Percentiles rank a stretch among this genome's conserved stretches.
Evolutionary conservation across 768 basidiomycete genomes (phyloP).

Genomic region (Pisolithus orientalis): DNA sequence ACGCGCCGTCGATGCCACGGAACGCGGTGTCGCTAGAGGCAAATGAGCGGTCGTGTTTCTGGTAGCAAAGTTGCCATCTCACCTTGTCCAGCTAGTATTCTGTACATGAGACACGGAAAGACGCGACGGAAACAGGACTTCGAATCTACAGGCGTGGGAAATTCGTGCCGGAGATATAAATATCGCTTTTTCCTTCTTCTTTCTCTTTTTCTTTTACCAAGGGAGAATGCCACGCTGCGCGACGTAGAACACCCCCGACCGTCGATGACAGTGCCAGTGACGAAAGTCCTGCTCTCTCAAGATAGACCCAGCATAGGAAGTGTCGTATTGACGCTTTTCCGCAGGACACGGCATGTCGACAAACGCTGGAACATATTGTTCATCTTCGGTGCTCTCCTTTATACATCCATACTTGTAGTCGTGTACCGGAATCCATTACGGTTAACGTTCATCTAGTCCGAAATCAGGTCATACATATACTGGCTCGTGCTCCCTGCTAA

Average conservation of each 20-base stretch:
- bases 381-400: no score
- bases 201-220: slow-evolving; percentile 19
- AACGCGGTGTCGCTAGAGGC: slow-evolving; percentile 27
- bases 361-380: slow-evolving; percentile 43
- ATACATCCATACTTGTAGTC: no score
- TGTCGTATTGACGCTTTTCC: slow-evolving; percentile 46
- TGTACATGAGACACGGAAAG: slow-evolving; percentile 20
- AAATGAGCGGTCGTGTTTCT: neutral
- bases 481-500: neutral
- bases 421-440: no score
- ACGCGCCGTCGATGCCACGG: slow-evolving; percentile 36
- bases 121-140: neutral
- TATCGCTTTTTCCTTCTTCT: neutral
- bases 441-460: no score
- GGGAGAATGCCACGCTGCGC: slow-evolving; percentile 63
- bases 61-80: neutral
- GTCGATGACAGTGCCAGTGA: slow-evolving; percentile 63
- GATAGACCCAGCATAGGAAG: slow-evolving; percentile 57
- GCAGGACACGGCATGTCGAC: slow-evolving; percentile 60
- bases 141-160: slow-evolving; percentile 35
- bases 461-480: no score
- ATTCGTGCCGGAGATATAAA: slow-evolving; percentile 17
- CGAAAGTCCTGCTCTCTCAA: slow-evolving; percentile 51
- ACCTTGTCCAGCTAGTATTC: slow-evolving; percentile 18
- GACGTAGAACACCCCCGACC: slow-evolving; percentile 42